These are phyloP conservation scores for Glutinoglossum americanum DNA, from an alignment of 495 filamentous ascomycete genomes.

Conservation along the genomic window DNA sequence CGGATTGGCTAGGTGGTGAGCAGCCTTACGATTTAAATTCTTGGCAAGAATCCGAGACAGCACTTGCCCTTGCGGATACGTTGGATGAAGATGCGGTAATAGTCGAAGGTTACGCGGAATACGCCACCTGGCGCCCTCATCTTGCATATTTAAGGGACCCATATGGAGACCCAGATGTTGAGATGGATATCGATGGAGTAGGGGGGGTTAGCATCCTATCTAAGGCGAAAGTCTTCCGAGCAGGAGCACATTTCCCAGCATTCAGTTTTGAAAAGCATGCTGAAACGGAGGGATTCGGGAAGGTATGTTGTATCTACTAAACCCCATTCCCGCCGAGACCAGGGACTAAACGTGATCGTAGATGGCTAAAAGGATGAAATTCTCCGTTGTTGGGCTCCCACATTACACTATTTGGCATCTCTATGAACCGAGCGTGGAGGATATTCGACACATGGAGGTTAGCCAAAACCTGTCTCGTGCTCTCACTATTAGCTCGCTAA, in stretches of 20 bases:
- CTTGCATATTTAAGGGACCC: constrained; percentile 92
- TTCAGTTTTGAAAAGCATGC: constrained; percentile 99
- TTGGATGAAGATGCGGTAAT: constrained; percentile 98
- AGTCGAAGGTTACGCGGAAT: constrained; percentile 97
- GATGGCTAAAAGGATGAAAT: constrained; percentile 95
- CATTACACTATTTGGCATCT: constrained; percentile 99
- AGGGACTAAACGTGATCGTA: constrained; percentile 23
- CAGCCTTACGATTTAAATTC: constrained; percentile 98
- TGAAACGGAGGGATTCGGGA: constrained; percentile 96
- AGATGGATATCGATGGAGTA: constrained; percentile 98
- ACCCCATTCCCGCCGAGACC: background rate
- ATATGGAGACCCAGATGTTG: constrained; percentile 95
- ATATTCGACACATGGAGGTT: constrained; percentile 84
- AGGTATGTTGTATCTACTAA: constrained; percentile 34
- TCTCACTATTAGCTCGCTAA: background rate
- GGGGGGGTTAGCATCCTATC: constrained; percentile 94
- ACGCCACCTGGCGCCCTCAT: constrained; percentile 96
- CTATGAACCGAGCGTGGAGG: constrained; percentile 94
- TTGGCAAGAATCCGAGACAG: constrained; percentile 98
- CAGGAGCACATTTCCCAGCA: constrained; percentile 91
- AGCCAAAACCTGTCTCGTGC: constrained; percentile 5
- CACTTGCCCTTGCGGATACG: constrained; percentile 77
- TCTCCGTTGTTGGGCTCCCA: constrained; percentile 87
- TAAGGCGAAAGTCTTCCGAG: constrained; percentile 84
- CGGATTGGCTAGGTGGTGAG: constrained; percentile 97